Percentiles rank a stretch among this genome's conserved stretches.
Evolutionary conservation across 495 filamentous ascomycete genomes (phyloP).

Genomic region (Lichenothelia convexa): DNA sequence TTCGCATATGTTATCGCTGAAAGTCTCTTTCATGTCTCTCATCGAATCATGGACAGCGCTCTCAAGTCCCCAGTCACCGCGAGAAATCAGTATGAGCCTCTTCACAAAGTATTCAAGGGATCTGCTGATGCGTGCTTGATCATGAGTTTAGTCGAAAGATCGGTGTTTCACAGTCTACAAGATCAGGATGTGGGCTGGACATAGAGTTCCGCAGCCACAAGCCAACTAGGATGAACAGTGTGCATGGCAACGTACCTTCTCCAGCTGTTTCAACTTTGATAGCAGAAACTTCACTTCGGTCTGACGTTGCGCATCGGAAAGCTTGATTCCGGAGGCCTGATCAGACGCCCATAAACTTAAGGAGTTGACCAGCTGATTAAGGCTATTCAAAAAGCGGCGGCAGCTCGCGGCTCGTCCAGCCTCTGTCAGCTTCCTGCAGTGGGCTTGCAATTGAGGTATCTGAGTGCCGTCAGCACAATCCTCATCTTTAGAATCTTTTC

Average conservation of each 20-base stretch:
- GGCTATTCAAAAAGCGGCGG: constrained; percentile 27
- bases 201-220: no score
- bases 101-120: no score
- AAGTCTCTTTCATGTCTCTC: constrained; percentile 19
- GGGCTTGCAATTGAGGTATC: constrained; percentile 36
- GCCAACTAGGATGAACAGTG: no score
- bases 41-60: constrained; percentile 20
- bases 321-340: constrained; percentile 23
- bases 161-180: no score
- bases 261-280: constrained; percentile 25
- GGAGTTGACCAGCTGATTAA: constrained; percentile 32
- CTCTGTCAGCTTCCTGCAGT: constrained; percentile 36
- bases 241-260: constrained; percentile 27
- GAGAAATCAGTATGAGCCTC: no score
- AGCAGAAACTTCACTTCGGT: constrained; percentile 25
- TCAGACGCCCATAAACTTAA: constrained; percentile 33
- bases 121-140: no score
- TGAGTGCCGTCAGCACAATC: constrained; percentile 16
- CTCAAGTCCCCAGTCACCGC: constrained; percentile 23
- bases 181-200: no score
- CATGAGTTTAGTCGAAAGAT: no score
- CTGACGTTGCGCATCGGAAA: constrained; percentile 24
- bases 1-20: constrained; percentile 28
- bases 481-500: constrained; percentile 1
- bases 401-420: constrained; percentile 25